Conservation (phyloP, 768 basidiomycete genomes). For the Leccinum fibrillosum region DNA sequence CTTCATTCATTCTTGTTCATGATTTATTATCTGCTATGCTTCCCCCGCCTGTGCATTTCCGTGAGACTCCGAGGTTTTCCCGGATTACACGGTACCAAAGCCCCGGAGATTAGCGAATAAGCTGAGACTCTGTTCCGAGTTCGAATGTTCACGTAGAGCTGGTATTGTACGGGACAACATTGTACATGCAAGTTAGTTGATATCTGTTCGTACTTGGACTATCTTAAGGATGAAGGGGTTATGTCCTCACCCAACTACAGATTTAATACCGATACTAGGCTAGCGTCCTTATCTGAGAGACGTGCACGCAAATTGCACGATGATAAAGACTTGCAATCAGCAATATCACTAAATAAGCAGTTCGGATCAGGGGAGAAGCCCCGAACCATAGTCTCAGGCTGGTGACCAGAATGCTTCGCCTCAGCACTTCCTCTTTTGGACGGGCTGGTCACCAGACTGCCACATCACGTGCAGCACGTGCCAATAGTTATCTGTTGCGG, state of each 20-base stretch:
- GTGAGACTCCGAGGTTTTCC: not conserved
- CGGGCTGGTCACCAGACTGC: too few species aligned
- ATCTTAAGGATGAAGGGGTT: too few species aligned
- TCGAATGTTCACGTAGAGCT: not conserved
- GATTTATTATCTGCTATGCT: conserved; percentile 12
- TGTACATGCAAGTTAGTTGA: not conserved
- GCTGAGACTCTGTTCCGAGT: not conserved
- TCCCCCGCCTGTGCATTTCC: conserved; percentile 2
- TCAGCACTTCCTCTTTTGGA: too few species aligned
- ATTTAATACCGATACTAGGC: too few species aligned
- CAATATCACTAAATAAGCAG: too few species aligned
- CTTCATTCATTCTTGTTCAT: conserved; percentile 10
- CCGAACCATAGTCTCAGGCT: too few species aligned
- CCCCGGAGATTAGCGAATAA: not conserved
- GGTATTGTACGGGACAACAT: not conserved
- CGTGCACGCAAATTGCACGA: too few species aligned
- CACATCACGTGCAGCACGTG: not conserved
- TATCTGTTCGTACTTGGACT: not conserved
- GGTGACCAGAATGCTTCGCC: too few species aligned
- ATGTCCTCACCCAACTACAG: too few species aligned
- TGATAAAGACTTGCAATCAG: conserved; percentile 27
- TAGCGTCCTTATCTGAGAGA: too few species aligned
- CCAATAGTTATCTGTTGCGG: not conserved
- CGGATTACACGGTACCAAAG: not conserved
- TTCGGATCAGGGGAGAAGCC: too few species aligned